phyloP scores from a whole-genome alignment of 176 grass and related monocot species.

The Poa annua region DNA sequence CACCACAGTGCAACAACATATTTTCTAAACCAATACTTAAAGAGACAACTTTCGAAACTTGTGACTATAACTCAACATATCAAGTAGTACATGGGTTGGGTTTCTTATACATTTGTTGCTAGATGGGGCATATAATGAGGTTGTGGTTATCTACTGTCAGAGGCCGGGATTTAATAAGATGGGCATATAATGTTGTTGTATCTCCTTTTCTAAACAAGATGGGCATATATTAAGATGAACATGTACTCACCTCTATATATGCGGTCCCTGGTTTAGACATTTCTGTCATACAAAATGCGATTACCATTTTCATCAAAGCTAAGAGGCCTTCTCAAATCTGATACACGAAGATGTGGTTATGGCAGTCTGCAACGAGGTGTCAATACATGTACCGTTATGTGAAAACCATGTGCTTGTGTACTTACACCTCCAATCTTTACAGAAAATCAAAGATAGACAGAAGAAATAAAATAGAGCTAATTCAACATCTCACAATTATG shows the following conservation, averaged over 20 bases:
- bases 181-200: not conserved
- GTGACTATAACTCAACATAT: not conserved
- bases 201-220: not conserved
- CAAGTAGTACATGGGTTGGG: not conserved
- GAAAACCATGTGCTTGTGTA: not conserved
- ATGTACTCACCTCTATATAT: not conserved
- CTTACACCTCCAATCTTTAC: constrained; percentile 4
- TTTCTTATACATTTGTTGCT: constrained; percentile 16
- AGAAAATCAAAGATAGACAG: not conserved
- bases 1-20: constrained; percentile 18
- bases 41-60: constrained; percentile 5
- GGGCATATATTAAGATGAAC: not conserved
- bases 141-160: not conserved
- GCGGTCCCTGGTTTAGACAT: not conserved
- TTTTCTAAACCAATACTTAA: constrained; percentile 31
- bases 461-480: constrained; percentile 23
- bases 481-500: constrained; percentile 9
- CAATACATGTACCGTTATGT: not conserved
- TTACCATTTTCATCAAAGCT: not conserved
- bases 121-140: not conserved
- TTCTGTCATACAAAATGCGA: not conserved
- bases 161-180: not conserved
- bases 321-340: not conserved
- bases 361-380: not conserved
- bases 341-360: not conserved